Evolutionary conservation across 805 yeast species (phyloP).

Genomic region (Metschnikowia cerradonensis): DNA sequence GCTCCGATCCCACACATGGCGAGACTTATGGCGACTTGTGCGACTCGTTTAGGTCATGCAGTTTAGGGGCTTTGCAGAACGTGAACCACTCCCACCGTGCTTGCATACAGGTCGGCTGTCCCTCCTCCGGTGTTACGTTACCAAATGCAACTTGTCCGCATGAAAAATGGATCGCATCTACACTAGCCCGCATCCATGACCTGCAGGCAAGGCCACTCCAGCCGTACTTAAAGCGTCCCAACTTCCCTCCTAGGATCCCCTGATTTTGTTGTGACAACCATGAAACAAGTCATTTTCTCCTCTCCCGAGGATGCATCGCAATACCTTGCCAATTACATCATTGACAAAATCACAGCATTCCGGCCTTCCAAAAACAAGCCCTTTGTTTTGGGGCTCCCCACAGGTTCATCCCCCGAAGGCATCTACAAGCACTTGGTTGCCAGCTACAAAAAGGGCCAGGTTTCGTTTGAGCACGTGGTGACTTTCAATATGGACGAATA

Average conservation of each 20-base stretch:
- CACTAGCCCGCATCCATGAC: background rate
- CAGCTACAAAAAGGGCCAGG: conserved; percentile 38
- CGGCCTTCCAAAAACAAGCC: conserved; percentile 44
- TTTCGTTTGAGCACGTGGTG: conserved; percentile 50
- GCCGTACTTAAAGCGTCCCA: background rate
- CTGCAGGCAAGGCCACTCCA: background rate
- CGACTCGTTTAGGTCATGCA: too few relatives aligned
- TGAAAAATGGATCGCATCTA: background rate
- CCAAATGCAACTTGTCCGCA: background rate
- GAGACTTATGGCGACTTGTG: too few relatives aligned
- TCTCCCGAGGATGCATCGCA: conserved; percentile 38
- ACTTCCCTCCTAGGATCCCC: background rate
- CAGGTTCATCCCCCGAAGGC: conserved; percentile 59
- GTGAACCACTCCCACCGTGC: background rate
- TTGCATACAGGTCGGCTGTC: background rate
- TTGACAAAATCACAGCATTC: conserved; percentile 40
- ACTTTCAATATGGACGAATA: conserved; percentile 65
- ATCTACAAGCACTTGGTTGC: conserved; percentile 45
- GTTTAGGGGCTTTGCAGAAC: too few relatives aligned
- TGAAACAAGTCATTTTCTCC: conserved; percentile 26
- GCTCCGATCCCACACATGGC: background rate
- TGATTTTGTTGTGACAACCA: background rate
- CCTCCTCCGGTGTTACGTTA: background rate
- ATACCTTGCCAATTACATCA: conserved; percentile 44
- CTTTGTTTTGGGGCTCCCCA: conserved; percentile 55